Base-by-base conservation (phyloP, 1,139 yeast species). In the Groenewaldozyma sp. region DNA sequence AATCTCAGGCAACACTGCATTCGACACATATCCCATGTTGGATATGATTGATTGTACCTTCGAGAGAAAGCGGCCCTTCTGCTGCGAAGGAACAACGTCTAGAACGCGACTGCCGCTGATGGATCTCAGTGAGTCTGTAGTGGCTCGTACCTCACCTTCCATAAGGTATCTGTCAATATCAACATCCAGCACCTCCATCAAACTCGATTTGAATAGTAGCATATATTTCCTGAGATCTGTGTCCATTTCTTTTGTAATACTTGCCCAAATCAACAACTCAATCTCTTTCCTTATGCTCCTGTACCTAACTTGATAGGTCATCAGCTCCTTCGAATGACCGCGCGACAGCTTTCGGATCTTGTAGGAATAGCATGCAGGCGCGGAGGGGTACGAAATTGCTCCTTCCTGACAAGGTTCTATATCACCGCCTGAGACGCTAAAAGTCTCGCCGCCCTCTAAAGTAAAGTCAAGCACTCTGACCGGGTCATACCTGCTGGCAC, bases 231-330 rank as follows among this genome's bases (percentile, higher is more conserved):
- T 21, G 31, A 48, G 22, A 1, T 55, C 40, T 11, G 49, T 19
- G 47, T 6, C 13, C 10, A 64, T 47, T 5, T 33, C 27, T 5
- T 37, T 36, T 29, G 56, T 55, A 16, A 49, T 14, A 5, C 37
- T 38, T 11, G 44, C 20, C 45, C 48, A 42, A 28, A 49, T 18
- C 14, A 50, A 22, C n/a, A 43, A 32, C 24, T 16, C 20, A 29
- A 47, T 44, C 42, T 50, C 54, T 17, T 22, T 22, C 10, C 27
- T 31, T 5, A 37, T 24, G 18, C 32, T 34, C 14, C 36, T 28
- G 31, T 41, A 35, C 14, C 24, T 18, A 22, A 41, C 41, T 10
- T 35, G 32, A 4, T 38, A 28, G 20, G 17, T 24, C 31, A 41
- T 19, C n/a, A 16, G 13, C 4, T 18, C 33, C 19, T 14, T 29